Evolutionary conservation across 805 yeast species (phyloP).

Genomic region (Ogataea ramenticola): DNA sequence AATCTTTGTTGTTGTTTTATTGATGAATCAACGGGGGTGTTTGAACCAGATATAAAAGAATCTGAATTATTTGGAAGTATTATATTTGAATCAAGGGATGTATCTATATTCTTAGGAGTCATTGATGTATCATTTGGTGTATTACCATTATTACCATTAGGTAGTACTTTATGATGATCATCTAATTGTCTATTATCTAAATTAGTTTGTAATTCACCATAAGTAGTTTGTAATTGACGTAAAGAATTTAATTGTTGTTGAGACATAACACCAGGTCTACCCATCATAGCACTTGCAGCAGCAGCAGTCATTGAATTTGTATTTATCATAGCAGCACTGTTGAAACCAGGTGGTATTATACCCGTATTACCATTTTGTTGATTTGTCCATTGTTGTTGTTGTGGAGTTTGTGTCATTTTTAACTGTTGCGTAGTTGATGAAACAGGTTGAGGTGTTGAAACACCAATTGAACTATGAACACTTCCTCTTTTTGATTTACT

Average conservation of each 20-base stretch:
- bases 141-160: not conserved
- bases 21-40: too few relatives aligned
- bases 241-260: slow-evolving; percentile 18
- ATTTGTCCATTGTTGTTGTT: not conserved
- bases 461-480: not conserved
- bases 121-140: too few relatives aligned
- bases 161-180: slow-evolving; percentile 12
- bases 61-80: slow-evolving; percentile 4
- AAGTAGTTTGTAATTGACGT: slow-evolving; percentile 23
- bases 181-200: slow-evolving; percentile 14
- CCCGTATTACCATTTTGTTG: too few relatives aligned
- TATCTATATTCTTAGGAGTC: too few relatives aligned
- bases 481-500: not conserved
- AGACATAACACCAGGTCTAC: slow-evolving; percentile 13
- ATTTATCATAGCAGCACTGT: not conserved
- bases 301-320: slow-evolving; percentile 18
- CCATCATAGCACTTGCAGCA: slow-evolving; percentile 19
- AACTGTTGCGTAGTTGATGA: too few relatives aligned
- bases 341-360: not conserved
- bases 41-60: not conserved
- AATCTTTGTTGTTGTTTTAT: too few relatives aligned
- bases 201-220: slow-evolving; percentile 21
- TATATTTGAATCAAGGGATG: too few relatives aligned
- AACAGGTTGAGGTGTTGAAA: too few relatives aligned
- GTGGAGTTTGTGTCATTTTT: not conserved